A percentile compares a stretch with the other conserved stretches of the same genome.
Conservation (phyloP, 768 basidiomycete genomes). For the Mycena haematopus region DNA sequence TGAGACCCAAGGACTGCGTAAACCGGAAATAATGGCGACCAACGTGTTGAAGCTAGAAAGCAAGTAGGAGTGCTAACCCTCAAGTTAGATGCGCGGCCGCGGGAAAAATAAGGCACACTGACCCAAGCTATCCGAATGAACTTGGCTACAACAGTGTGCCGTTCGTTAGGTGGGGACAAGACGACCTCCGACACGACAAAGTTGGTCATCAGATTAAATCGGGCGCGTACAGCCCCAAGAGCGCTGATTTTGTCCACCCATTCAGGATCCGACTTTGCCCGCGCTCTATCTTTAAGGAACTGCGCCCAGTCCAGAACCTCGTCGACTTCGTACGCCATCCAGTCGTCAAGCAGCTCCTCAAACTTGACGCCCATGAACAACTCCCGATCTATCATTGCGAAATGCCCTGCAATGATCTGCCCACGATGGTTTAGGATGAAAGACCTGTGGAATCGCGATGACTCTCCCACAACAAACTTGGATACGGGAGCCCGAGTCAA, state of each 20-base stretch:
- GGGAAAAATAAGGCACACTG: conserved; percentile 35
- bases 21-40: conserved; percentile 79
- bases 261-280: conserved; percentile 68
- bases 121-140: conserved; percentile 90
- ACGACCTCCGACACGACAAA: conserved; percentile 85
- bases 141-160: conserved; percentile 71
- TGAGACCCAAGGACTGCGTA: conserved; percentile 72
- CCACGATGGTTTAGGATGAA: conserved; percentile 73
- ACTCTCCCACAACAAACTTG: conserved; percentile 43
- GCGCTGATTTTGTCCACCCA: conserved; percentile 70
- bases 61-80: conserved; percentile 75
- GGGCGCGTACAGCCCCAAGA: conserved; percentile 73
- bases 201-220: conserved; percentile 85
- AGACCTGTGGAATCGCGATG: conserved; percentile 64
- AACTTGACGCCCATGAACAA: conserved; percentile 85
- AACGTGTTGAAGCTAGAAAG: conserved; percentile 81
- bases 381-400: conserved; percentile 89
- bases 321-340: conserved; percentile 66
- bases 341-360: conserved; percentile 81
- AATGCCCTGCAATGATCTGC: conserved; percentile 73
- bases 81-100: conserved; percentile 10
- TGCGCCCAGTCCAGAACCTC: conserved; percentile 85
- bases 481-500: conserved; percentile 36
- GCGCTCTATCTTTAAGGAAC: conserved; percentile 77
- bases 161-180: conserved; percentile 69